These are phyloP conservation scores for Tylopilus vinaceipallidus DNA, from an alignment of 768 basidiomycete genomes.

Conservation along the genomic window DNA sequence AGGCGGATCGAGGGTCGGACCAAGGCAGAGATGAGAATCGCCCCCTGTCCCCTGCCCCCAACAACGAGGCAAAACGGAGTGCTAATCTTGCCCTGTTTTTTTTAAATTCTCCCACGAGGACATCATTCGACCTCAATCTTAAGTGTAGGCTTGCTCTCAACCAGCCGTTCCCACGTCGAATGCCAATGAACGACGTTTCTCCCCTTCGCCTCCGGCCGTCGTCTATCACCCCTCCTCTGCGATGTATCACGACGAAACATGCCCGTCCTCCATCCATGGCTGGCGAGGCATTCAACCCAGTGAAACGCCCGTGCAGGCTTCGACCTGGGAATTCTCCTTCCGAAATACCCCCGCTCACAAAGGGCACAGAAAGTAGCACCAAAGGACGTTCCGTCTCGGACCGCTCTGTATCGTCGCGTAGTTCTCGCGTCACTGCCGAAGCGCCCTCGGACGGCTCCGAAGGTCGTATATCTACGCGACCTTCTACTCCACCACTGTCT, in stretches of 20 bases:
- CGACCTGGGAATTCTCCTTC: slow-evolving; percentile 16
- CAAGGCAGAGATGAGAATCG: slow-evolving; percentile 18
- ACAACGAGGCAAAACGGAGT: slow-evolving; percentile 28
- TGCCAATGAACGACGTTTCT: slow-evolving; percentile 35
- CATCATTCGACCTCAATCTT: slow-evolving; percentile 32
- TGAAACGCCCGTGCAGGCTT: slow-evolving; percentile 29
- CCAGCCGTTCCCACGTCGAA: slow-evolving; percentile 33
- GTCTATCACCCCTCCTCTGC: slow-evolving; percentile 25
- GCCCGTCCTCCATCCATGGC: slow-evolving; percentile 26
- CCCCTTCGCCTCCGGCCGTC: slow-evolving; percentile 36
- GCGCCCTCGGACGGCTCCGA: slow-evolving; percentile 22
- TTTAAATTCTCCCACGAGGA: slow-evolving; percentile 33
- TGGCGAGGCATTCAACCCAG: slow-evolving; percentile 28
- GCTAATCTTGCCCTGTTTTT: slow-evolving; percentile 42
- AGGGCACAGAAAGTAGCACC: slow-evolving; percentile 16
- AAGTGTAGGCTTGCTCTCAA: slow-evolving; percentile 30
- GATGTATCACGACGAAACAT: slow-evolving; percentile 26
- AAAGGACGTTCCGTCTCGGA: slow-evolving; percentile 17
- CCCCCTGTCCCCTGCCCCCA: slow-evolving; percentile 10
- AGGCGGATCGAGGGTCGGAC: slow-evolving; percentile 25
- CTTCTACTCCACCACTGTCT: slow-evolving; percentile 31
- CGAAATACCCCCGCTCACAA: slow-evolving; percentile 17
- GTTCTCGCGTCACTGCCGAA: slow-evolving; percentile 24
- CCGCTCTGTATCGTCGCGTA: slow-evolving; percentile 17
- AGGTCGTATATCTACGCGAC: slow-evolving; percentile 23